A percentile compares a stretch with the other conserved stretches of the same genome.
Conservation (phyloP, 2,329 filamentous ascomycete genomes). For the Fusarium mangiferae region DNA sequence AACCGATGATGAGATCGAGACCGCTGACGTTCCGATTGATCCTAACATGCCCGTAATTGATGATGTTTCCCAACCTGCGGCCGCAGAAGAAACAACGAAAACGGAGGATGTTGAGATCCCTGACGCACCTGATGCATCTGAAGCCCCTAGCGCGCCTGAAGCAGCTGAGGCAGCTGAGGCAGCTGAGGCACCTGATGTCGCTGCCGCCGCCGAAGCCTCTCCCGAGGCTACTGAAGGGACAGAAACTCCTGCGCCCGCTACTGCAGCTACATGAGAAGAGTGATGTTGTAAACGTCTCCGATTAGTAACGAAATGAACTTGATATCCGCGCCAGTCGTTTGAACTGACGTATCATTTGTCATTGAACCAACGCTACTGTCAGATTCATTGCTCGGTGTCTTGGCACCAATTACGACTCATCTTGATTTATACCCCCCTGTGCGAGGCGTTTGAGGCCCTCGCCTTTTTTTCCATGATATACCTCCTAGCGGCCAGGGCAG, state of each 20-base stretch:
- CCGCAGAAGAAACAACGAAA: conserved; percentile 18
- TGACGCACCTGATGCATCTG: conserved; percentile 17
- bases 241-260: conserved; percentile 18
- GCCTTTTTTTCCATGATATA: conserved; percentile 43
- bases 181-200: background rate
- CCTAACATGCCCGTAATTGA: conserved; percentile 23
- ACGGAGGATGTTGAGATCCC: conserved; percentile 19
- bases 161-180: background rate
- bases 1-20: conserved; percentile 5
- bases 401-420: conserved; percentile 39
- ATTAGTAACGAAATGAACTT: background rate
- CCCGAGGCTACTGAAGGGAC: conserved; percentile 10
- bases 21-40: conserved; percentile 11
- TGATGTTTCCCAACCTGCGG: conserved; percentile 5
- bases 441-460: conserved; percentile 36
- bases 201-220: conserved; percentile 11
- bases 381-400: conserved; percentile 20
- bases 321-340: background rate
- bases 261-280: conserved; percentile 28
- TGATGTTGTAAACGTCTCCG: conserved; percentile 1
- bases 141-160: background rate
- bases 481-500: conserved; percentile 36
- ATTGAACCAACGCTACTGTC: background rate
- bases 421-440: conserved; percentile 46
- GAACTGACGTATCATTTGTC: background rate